These are phyloP conservation scores for Neofusicoccum sp. DNA, from an alignment of 2,329 filamentous ascomycete genomes.

Conservation along the genomic window DNA sequence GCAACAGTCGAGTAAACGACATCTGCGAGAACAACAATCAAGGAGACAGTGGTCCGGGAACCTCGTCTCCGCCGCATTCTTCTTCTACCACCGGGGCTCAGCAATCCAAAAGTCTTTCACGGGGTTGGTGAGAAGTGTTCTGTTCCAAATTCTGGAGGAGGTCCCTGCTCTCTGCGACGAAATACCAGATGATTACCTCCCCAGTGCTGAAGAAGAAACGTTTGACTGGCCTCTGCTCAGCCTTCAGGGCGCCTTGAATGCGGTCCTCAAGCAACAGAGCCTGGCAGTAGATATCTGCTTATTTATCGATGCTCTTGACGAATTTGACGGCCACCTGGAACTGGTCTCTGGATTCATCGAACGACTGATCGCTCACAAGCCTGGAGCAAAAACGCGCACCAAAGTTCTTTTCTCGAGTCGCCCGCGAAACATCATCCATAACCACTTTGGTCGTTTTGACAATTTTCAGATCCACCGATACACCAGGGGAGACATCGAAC, in stretches of 20 bases:
- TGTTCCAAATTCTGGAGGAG: conserved; percentile 32
- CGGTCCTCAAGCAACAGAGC: neutral
- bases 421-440: conserved; percentile 19
- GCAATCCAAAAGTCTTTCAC: conserved; percentile 41
- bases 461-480: conserved; percentile 20
- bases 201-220: neutral
- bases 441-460: conserved; percentile 7
- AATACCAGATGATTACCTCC: neutral
- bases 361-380: neutral
- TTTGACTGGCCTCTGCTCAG: neutral
- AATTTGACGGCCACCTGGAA: neutral
- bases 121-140: conserved; percentile 38
- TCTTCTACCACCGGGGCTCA: conserved; percentile 44
- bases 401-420: conserved; percentile 22
- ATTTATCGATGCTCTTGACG: conserved; percentile 9
- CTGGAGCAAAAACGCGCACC: neutral
- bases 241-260: neutral
- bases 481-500: conserved; percentile 20
- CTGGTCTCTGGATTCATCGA: neutral
- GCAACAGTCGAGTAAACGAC: no score
- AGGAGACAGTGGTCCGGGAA: conserved; percentile 33
- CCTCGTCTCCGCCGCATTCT: conserved; percentile 38
- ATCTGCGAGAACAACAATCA: neutral
- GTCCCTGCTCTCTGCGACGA: neutral
- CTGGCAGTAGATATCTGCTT: neutral